Evolutionary conservation across 176 grass and related monocot genomes (phyloP), one percentile per base, ranked within the genome.

Genomic region (Aegilops bicornis): DNA sequence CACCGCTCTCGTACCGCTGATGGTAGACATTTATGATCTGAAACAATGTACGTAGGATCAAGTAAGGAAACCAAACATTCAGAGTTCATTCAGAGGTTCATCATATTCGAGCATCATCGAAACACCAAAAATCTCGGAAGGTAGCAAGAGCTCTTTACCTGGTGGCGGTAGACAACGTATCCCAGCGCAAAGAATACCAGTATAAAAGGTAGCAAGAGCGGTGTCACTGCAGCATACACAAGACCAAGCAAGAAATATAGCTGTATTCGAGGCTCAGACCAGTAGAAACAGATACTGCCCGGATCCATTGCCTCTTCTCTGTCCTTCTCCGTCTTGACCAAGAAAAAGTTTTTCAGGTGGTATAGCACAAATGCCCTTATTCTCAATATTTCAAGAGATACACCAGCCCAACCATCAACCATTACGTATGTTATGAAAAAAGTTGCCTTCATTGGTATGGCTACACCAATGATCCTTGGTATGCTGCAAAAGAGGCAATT

Each of bases 1-100:
- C 97, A 0, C 79, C 94, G 0, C 94, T 99, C 79, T 99, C 97
- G 30, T 99, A 99, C 77, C 81, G 90, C 83, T 99, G 97, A 50
- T 96, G 88, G 90, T 99, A 99, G 22, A 99, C 97, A 48, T 99
- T 99, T 69, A 99, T 99, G 76, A 99, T 96, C 97, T 98, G 37
- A 63, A 54, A 75, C 75, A 67, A 25, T 62, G 20, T 27, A 27
- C 27, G 27, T 23, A 77, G 0, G 45, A 37, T 50, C 17, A 42
- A 52, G 52, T 68, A 69, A 84, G 58, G 39, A 80, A 65, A 60
- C 62, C 32, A 78, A 39, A 35, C 31, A 84, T 30, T 52, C 14
- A 25, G 20, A 58, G 7, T 39, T 62, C 37, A 83, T 29, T 48
- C 12, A 16, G 20, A 19, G 37, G 6, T 58, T 70, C 25, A 7